Evolutionary conservation across 108 stramenopile genomes (phyloP).

Genomic region (Skeletonema menzelii): DNA sequence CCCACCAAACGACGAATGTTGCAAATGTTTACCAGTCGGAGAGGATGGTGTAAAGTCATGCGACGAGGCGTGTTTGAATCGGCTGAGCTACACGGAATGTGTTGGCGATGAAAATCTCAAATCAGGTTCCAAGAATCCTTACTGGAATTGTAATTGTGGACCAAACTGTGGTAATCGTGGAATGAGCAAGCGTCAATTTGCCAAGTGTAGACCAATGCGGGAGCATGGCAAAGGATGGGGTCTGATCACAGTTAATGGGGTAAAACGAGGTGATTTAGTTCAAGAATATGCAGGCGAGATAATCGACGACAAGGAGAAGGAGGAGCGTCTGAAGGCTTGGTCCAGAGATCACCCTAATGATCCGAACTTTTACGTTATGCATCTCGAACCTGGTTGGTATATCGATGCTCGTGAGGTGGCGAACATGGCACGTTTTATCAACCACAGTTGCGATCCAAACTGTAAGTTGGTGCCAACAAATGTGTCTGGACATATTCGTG

Average conservation of each 20-base stretch:
- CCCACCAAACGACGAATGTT: conserved; percentile 56
- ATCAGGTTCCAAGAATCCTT: conserved; percentile 47
- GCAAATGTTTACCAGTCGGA: conserved; percentile 53
- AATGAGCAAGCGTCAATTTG: conserved; percentile 55
- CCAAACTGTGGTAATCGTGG: conserved; percentile 86
- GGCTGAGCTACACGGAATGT: conserved; percentile 76
- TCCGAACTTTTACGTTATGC: conserved; percentile 96
- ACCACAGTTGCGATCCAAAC: conserved; percentile 94
- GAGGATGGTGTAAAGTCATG: conserved; percentile 39
- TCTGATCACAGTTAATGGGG: conserved; percentile 66
- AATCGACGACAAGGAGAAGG: conserved; percentile 77
- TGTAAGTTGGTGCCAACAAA: conserved; percentile 83
- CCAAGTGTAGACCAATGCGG: conserved; percentile 73
- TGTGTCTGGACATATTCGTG: conserved; percentile 81
- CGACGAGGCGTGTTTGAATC: conserved; percentile 84
- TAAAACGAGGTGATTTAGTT: conserved; percentile 74
- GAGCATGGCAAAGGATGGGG: conserved; percentile 93
- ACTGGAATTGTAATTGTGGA: conserved; percentile 80
- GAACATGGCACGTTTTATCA: conserved; percentile 90
- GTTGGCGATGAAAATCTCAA: conserved; percentile 52
- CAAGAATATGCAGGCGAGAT: conserved; percentile 93
- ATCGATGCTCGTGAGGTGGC: conserved; percentile 90
- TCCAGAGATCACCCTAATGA: conserved; percentile 84
- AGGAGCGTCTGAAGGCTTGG: conserved; percentile 72
- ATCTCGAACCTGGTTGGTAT: conserved; percentile 76